phyloP scores from a whole-genome alignment of 352 stramenopile species.

The Globisporangium sylvaticum region DNA sequence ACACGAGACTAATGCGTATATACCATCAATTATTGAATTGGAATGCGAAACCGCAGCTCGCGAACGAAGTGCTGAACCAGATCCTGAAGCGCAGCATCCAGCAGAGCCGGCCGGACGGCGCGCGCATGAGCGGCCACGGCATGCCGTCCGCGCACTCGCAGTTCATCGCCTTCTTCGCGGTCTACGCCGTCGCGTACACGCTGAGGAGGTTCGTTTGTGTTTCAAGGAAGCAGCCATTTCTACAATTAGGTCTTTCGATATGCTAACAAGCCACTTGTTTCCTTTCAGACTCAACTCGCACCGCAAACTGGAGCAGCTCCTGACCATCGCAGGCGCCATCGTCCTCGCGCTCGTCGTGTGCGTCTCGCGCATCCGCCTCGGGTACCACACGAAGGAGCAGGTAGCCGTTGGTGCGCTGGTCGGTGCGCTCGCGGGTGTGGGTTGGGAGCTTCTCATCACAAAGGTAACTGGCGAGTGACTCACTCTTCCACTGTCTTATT shows the following conservation, averaged over 20 bases:
- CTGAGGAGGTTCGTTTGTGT: constrained; percentile 36
- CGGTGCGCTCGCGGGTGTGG: constrained; percentile 35
- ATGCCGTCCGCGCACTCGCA: constrained; percentile 84
- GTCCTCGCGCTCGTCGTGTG: constrained; percentile 51
- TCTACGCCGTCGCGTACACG: constrained; percentile 71
- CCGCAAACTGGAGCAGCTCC: constrained; percentile 50
- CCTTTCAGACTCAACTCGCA: constrained; percentile 40
- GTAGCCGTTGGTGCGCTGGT: constrained; percentile 51
- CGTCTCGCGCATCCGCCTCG: constrained; percentile 71
- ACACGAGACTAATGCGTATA: not conserved
- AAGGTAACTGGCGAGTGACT: no score
- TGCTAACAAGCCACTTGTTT: not conserved
- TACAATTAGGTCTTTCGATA: no score
- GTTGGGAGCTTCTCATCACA: constrained; percentile 49
- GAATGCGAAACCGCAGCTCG: constrained; percentile 43
- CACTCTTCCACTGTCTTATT: no score
- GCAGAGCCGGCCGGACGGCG: constrained; percentile 59
- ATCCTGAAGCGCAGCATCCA: constrained; percentile 76
- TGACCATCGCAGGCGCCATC: constrained; percentile 52
- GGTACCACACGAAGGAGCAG: constrained; percentile 79
- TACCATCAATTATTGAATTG: no score
- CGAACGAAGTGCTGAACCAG: constrained; percentile 75
- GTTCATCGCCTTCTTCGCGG: constrained; percentile 78
- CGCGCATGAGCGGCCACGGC: constrained; percentile 54
- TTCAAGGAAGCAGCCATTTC: not conserved